Conservation (phyloP, 2,329 filamentous ascomycete genomes). For the Phaeosphaeriaceae sp. region DNA sequence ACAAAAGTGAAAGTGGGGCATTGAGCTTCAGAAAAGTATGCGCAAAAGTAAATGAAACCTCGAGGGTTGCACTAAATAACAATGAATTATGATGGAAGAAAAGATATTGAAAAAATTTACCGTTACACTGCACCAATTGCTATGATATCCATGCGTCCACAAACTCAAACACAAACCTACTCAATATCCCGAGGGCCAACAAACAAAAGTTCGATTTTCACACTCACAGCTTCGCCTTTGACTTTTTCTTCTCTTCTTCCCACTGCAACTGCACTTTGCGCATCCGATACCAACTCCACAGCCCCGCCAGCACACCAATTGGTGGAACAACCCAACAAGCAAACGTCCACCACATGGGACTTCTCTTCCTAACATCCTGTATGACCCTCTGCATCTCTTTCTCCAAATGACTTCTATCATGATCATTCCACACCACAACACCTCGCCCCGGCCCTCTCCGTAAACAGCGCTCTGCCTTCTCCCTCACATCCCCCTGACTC, state of each 20-base stretch:
- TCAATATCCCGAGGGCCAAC: slow-evolving; percentile 1
- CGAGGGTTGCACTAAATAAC: background rate
- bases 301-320: slow-evolving; percentile 69
- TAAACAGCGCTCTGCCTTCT: slow-evolving; percentile 79
- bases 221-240: slow-evolving; percentile 64
- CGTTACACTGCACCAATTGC: slow-evolving; percentile 15
- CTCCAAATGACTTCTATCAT: slow-evolving; percentile 71
- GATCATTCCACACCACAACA: slow-evolving; percentile 91
- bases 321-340: slow-evolving; percentile 73
- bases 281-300: slow-evolving; percentile 77
- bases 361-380: slow-evolving; percentile 64
- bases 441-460: slow-evolving; percentile 68
- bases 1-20: slow-evolving; percentile 9
- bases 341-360: slow-evolving; percentile 86
- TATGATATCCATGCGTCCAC: slow-evolving; percentile 19
- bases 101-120: slow-evolving; percentile 5
- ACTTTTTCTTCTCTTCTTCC: slow-evolving; percentile 63
- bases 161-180: slow-evolving; percentile 14
- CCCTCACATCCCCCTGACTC: slow-evolving; percentile 84
- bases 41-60: background rate
- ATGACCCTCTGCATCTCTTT: slow-evolving; percentile 71
- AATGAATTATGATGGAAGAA: background rate
- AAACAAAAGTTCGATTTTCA: background rate
- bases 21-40: background rate
- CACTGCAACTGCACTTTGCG: slow-evolving; percentile 72